A percentile compares a stretch with the other conserved stretches of the same genome.
Conservation (phyloP, 495 filamentous ascomycete genomes). For the Penicillium mononematosum region DNA sequence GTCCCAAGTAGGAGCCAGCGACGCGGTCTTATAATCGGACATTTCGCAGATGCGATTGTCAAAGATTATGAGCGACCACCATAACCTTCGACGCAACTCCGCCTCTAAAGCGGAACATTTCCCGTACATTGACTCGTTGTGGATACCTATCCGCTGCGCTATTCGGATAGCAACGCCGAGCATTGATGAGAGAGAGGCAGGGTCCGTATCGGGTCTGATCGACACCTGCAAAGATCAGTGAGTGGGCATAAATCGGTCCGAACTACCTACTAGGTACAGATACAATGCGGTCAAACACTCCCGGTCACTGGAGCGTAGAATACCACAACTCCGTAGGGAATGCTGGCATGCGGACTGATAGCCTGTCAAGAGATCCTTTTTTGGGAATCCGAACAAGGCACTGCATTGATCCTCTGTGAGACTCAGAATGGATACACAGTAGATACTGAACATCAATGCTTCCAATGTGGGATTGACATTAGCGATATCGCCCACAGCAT, state of each 20-base stretch:
- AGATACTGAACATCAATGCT: constrained; percentile 70
- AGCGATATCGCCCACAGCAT: constrained; percentile 20
- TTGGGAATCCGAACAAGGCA: constrained; percentile 38
- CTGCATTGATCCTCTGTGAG: constrained; percentile 59
- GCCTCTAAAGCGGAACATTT: constrained; percentile 58
- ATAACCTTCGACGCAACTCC: constrained; percentile 65
- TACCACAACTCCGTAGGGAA: neutral
- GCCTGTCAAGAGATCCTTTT: constrained; percentile 29
- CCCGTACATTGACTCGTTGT: constrained; percentile 31
- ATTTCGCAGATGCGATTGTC: constrained; percentile 65
- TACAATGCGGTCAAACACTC: neutral
- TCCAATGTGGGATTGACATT: constrained; percentile 52
- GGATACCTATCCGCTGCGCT: constrained; percentile 57
- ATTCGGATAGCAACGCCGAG: constrained; percentile 70
- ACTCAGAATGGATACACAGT: constrained; percentile 36
- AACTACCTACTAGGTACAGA: neutral
- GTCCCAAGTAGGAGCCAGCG: constrained; percentile 38
- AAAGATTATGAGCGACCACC: constrained; percentile 69
- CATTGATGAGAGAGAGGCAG: constrained; percentile 28
- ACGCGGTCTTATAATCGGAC: constrained; percentile 60
- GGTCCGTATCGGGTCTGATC: neutral
- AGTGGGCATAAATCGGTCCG: rapidly evolving
- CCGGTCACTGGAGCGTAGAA: neutral
- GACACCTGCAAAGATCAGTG: neutral
- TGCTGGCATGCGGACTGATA: neutral